phyloP scores from a whole-genome alignment of 768 basidiomycete genomes.

The Exidia glandulosa region DNA sequence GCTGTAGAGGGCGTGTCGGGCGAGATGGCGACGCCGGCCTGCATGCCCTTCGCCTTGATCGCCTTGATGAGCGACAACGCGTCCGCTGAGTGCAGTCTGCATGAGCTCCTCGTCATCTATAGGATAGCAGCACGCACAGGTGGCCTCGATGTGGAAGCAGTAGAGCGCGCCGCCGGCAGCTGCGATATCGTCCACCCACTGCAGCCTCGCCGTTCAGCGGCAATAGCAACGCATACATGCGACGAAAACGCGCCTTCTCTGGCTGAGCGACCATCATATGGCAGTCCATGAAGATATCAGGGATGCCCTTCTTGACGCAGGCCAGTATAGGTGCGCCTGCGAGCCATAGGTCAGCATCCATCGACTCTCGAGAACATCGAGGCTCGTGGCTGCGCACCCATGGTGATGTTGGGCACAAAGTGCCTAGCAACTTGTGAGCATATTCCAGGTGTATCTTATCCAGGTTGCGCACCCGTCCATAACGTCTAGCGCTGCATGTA shows the following conservation, averaged over 20 bases:
- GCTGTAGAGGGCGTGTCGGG: slow-evolving; percentile 84
- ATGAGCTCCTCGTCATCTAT: not conserved
- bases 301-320: slow-evolving; percentile 75
- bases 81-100: slow-evolving; percentile 35
- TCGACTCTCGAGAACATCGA: not conserved
- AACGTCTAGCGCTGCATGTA: slow-evolving; percentile 46
- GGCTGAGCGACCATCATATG: slow-evolving; percentile 99
- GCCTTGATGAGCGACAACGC: slow-evolving; percentile 65
- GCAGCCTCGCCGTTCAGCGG: too few species aligned
- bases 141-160: slow-evolving; percentile 94
- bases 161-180: slow-evolving; percentile 91
- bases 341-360: not conserved
- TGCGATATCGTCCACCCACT: slow-evolving; percentile 97
- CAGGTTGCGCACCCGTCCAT: slow-evolving; percentile 77
- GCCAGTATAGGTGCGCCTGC: slow-evolving; percentile 80
- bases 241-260: slow-evolving; percentile 47
- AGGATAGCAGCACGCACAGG: slow-evolving; percentile 39
- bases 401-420: slow-evolving; percentile 97
- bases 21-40: slow-evolving; percentile 91
- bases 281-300: slow-evolving; percentile 98
- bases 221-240: not conserved
- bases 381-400: slow-evolving; percentile 52
- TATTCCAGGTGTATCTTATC: slow-evolving; percentile 4
- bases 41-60: slow-evolving; percentile 81
- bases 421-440: slow-evolving; percentile 41